phyloP scores from a whole-genome alignment of 352 stramenopile genomes.

The Globisporangium lucens region DNA sequence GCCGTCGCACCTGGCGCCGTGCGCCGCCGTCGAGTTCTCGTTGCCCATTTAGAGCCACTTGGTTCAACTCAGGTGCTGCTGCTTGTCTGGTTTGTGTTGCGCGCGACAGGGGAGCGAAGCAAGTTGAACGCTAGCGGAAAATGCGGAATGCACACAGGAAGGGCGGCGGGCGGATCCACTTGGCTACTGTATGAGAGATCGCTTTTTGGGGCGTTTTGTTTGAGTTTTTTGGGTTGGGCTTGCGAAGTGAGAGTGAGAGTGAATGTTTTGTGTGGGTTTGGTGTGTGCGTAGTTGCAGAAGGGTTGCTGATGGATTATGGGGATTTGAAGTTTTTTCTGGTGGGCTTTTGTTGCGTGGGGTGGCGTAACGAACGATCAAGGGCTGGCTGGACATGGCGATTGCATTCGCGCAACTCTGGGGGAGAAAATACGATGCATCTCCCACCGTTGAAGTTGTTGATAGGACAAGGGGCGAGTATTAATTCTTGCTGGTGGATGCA shows the following conservation, averaged over 20 bases:
- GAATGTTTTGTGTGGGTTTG: neutral
- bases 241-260: neutral
- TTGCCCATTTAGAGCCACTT: constrained; percentile 37
- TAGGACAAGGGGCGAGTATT: neutral
- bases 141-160: neutral
- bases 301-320: neutral
- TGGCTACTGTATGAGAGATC: neutral
- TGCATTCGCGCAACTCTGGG: neutral
- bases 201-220: neutral
- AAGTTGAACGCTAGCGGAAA: neutral
- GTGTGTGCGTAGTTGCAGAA: neutral
- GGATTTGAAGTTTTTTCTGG: neutral
- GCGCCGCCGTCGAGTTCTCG: constrained; percentile 41
- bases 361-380: neutral
- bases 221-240: neutral
- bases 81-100: constrained; percentile 4
- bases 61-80: neutral
- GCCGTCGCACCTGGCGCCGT: constrained; percentile 38
- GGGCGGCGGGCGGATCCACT: neutral
- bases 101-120: neutral
- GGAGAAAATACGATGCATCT: neutral
- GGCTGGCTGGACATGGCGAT: neutral
- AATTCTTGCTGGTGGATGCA: neutral
- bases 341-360: neutral
- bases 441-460: neutral